These are phyloP conservation scores for Chrysanthemum makinoi DNA, from an alignment of 129 eudicot species.

Conservation along the genomic window DNA sequence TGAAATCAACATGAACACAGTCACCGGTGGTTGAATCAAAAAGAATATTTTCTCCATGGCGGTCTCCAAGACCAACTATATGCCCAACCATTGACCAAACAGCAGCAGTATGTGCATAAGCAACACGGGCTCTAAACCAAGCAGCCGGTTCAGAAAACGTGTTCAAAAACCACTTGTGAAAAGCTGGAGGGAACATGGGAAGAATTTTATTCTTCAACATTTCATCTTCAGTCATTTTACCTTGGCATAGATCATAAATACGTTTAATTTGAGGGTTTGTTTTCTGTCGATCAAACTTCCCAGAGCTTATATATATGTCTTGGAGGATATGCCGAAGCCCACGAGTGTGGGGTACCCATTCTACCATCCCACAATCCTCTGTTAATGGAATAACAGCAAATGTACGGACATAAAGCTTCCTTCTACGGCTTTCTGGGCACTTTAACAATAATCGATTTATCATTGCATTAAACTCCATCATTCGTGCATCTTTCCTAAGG, in stretches of 20 bases:
- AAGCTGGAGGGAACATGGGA: constrained; percentile 98
- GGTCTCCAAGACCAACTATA: constrained; percentile 98
- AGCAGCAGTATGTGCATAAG: constrained; percentile 97
- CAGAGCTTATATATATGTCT: constrained; percentile 89
- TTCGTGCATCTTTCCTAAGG: constrained; percentile 96
- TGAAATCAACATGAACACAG: constrained; percentile 98
- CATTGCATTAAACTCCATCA: constrained; percentile 99
- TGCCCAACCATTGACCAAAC: constrained; percentile 99
- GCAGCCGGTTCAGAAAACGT: constrained; percentile 98
- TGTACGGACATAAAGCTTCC: constrained; percentile 91
- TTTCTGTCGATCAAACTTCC: constrained; percentile 87
- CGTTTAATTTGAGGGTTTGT: constrained; percentile 95
- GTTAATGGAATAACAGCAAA: constrained; percentile 93
- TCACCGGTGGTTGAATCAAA: constrained; percentile 99
- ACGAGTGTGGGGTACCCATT: constrained; percentile 99
- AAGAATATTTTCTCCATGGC: constrained; percentile 99
- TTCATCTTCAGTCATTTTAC: constrained; percentile 81
- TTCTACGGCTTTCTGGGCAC: constrained; percentile 90
- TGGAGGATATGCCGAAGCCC: constrained; percentile 98
- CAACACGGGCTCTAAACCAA: constrained; percentile 95
- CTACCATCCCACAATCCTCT: constrained; percentile 99
- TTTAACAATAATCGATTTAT: constrained; percentile 85
- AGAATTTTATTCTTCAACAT: constrained; percentile 88
- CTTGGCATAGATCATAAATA: constrained; percentile 87
- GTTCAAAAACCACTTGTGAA: constrained; percentile 95